Evolutionary conservation across 768 basidiomycete genomes (phyloP), one percentile per base, ranked within the genome.

Genomic region (Rhizopogon roseolus): DNA sequence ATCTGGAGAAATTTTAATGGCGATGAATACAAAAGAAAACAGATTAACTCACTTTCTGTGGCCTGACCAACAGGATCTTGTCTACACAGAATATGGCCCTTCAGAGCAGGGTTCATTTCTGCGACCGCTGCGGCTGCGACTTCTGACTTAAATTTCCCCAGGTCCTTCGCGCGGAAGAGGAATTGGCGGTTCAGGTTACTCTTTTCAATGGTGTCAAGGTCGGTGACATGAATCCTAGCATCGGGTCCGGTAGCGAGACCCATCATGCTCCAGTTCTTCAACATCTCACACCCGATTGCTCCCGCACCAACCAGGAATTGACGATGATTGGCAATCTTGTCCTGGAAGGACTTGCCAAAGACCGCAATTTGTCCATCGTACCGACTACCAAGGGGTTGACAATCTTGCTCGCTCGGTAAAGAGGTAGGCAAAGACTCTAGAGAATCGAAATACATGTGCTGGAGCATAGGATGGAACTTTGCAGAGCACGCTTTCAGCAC

Each of bases 181-280:
- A 99, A 99, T 68, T 99, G 97, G 54, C 97, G 78, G 71, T 99
- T 99, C 52, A 99, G 72, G 70, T 99, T 99, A 62, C 91, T 94
- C 81, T 99, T 99, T 76, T 99, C 97, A 66, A 99, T 99, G 29
- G 95, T 98, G 70, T 99, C 97, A 62, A 99, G 71, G 70, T 99
- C 97, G 5, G 97, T 98, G 53, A 98, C 92, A 62, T 95, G 85
- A 53, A 99, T 90, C 49, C 79, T 72, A 9, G 91, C 97, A 40
- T 84, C 77, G 14, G 81, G 76, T 10, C 91, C 91, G 29, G 86
- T 81, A 6, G 82, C 95, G 43, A 99, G 75, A 56, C 97, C 97
- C 80, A 98, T 96, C 93, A 98, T 90, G 60, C 91, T 90, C 97
- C 97, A 99, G 71, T 98, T 99, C 79, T 99, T 99, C 63, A 99